Evolutionary conservation across 1,284 basidiomycete genomes (phyloP), one percentile per base, ranked within the genome.

Genomic region (Austroboletus novae-zelandiae): DNA sequence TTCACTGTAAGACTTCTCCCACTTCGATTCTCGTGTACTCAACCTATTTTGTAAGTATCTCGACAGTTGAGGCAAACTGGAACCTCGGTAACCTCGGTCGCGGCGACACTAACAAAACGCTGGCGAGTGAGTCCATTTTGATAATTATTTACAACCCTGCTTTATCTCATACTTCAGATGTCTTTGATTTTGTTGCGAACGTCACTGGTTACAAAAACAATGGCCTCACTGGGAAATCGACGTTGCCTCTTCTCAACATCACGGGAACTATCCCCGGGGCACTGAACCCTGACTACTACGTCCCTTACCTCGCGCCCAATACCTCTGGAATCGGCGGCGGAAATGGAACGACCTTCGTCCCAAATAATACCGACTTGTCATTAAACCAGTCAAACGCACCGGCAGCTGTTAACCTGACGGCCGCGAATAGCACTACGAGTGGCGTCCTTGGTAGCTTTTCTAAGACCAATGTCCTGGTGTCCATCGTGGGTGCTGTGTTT

Each of bases 11-110:
- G 64, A 25, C 18, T 30, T 10, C 5, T 5, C 6, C 5, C 13
- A 35, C 3, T 6, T n/a, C 40, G 1, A 20, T 29, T 34, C n/a
- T 13, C 15, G 23, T 8, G 31, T 43, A 7, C 31, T 51, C 20
- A 57, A 39, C 4, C 6, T 27, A 6, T 7, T 47, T 40, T 17
- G 39, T 17, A 34, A 66, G 62, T 31, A 62, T 88, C 43, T 76
- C 78, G 15, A 81, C 83, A 6, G 77, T 85, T 25, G 66, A 86
- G 69, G 74, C 76, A 43, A 88, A 88, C 73, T 88, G 84, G 82
- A 67, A 69, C 30, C 75, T 86, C 20, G 74, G 74, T 45, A 77
- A 76, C 20, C 78, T 85, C 20, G 81, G 83, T 29, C 77, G 81
- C 42, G 71, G 73, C 37, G 82, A 84, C 61, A 72, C 74, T 17